These are phyloP conservation scores for Irineochytrium annulatum DNA, from an alignment of 192 early-diverging fungal genomes.

Conservation along the genomic window DNA sequence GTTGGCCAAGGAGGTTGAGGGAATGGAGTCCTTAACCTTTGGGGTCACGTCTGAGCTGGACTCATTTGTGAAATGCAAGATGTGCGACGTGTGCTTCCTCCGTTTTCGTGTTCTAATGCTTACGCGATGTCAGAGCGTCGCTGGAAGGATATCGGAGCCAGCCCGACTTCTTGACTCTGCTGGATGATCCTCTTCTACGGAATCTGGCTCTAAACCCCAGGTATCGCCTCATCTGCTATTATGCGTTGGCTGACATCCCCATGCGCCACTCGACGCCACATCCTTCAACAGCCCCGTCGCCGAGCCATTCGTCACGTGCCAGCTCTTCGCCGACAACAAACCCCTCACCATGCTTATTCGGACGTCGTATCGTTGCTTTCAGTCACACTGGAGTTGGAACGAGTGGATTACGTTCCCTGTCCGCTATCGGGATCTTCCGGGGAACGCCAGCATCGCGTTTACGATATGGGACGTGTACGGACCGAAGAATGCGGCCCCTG, in stretches of 20 bases:
- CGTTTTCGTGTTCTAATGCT: not conserved
- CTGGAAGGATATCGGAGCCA: constrained; percentile 1
- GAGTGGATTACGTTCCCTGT: constrained; percentile 91
- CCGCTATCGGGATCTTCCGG: constrained; percentile 79
- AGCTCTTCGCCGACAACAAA: constrained; percentile 67
- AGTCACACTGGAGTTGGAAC: constrained; percentile 72
- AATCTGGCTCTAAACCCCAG: not conserved
- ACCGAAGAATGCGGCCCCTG: constrained; percentile 64
- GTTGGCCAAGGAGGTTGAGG: no score
- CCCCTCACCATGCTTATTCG: constrained; percentile 60
- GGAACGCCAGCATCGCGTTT: constrained; percentile 63
- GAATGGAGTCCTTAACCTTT: constrained; percentile 4
- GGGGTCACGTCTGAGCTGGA: not conserved
- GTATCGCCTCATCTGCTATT: not conserved
- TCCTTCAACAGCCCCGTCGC: constrained; percentile 33
- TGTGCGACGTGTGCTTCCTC: not conserved
- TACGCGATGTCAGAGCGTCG: not conserved
- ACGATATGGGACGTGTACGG: constrained; percentile 77
- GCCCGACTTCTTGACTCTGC: not conserved
- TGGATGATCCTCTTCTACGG: not conserved
- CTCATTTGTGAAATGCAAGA: constrained; percentile 1
- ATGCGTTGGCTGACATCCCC: not conserved
- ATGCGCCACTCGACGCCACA: no score
- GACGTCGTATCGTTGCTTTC: constrained; percentile 63
- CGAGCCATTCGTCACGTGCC: constrained; percentile 63